Evolutionary conservation across 139 green algal genomes (phyloP), one percentile per base, ranked within the genome.

Genomic region (Eudorina sp.): DNA sequence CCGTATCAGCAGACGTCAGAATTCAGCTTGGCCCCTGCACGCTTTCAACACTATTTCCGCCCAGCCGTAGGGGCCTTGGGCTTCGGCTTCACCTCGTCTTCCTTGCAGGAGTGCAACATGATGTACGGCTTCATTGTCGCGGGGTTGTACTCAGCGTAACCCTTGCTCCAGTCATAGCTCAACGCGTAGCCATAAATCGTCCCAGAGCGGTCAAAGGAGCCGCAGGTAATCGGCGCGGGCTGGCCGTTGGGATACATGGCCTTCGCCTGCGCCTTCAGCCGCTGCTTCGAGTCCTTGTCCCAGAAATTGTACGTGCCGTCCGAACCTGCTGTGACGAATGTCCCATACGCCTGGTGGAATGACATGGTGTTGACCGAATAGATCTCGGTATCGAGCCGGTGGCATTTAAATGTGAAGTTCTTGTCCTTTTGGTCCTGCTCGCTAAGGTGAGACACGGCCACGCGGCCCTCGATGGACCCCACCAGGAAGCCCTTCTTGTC

Each of bases 231-330:
- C 29, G 98, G 95, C 69, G 92, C 88, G 27, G 90, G 89, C 83
- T 80, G 68, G n/a, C 66, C 62, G 31, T 58, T 91, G 51, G 66
- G 80, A 72, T 83, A 89, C 11, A 68, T n/a, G 4, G 62, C 55
- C 55, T 83, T 87, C 53, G 79, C 73, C 66, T 88, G 62, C 66
- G 95, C 96, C 88, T 99, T 99, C 53, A 99, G 92, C 38, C 98
- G 93, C 93, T 99, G 98, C 94, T 99, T 99, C 85, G 41, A 93
- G 90, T 99, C 98, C 92, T 99, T 99, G 94, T 99, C 98, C 98
- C 98, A 99, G 82, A 99, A 99, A 93, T 99, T 99, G 93, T 97
- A 99, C 7, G 94, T 94, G 51, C 97, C 98, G 76, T 99, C 97
- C 4, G 94, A 94, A 40, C 97, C 97, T 0, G 97, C 91, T 6